A percentile compares a stretch with the other conserved stretches of the same genome.
Conservation (phyloP, 1,284 basidiomycete species). For the Ganoderma leucocontextum region DNA sequence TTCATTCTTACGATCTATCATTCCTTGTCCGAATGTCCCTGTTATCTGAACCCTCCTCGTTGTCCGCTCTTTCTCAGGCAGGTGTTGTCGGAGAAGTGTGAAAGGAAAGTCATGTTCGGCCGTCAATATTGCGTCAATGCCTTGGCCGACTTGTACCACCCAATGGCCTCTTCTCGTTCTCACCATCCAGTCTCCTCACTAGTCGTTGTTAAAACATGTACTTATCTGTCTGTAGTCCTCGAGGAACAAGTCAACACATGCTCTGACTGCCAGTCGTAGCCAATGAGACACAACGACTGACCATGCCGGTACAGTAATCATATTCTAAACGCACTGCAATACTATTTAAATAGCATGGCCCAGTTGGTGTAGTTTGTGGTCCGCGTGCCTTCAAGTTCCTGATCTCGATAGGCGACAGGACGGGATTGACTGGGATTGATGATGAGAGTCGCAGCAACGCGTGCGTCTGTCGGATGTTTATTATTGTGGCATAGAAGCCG, state of each 20-base stretch:
- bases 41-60: not conserved
- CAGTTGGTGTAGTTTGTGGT: not conserved
- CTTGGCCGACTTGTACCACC: not conserved
- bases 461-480: not conserved
- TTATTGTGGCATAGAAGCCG: not conserved
- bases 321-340: not conserved
- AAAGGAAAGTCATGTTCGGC: not conserved
- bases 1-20: not conserved
- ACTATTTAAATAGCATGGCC: not conserved
- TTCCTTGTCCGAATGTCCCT: slow-evolving; percentile 1
- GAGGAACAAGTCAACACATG: not conserved
- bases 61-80: not conserved
- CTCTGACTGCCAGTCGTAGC: not conserved
- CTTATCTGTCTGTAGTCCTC: not conserved
- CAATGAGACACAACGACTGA: not conserved
- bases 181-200: not conserved
- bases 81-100: not conserved
- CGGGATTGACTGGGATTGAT: not conserved
- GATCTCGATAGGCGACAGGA: not conserved
- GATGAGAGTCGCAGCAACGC: not conserved
- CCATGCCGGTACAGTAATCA: not conserved
- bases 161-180: not conserved
- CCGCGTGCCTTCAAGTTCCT: not conserved
- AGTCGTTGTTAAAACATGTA: not conserved
- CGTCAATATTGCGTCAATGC: slow-evolving; percentile 2